phyloP scores from a whole-genome alignment of 2,329 filamentous ascomycete genomes.

The Phoma sp. region DNA sequence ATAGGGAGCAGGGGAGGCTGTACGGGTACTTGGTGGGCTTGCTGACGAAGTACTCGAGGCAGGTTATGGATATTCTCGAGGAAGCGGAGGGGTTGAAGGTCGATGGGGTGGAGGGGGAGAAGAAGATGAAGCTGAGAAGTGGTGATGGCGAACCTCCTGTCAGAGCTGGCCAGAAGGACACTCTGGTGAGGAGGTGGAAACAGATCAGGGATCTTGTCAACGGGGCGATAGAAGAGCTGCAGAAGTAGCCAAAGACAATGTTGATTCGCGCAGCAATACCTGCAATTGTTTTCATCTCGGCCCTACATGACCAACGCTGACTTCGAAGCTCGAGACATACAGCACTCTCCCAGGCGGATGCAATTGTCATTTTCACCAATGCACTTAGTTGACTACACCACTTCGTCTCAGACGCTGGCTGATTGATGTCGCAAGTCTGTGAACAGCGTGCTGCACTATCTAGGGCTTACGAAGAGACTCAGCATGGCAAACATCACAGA shows the following conservation, averaged over 20 bases:
- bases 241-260: not conserved
- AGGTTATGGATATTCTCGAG: conserved; percentile 36
- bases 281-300: too few relatives aligned
- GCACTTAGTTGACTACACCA: too few relatives aligned
- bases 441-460: too few relatives aligned
- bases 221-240: conserved; percentile 18
- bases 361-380: too few relatives aligned
- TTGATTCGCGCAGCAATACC: too few relatives aligned
- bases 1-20: conserved; percentile 45
- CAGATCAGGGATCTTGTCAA: conserved; percentile 44
- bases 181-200: conserved; percentile 43
- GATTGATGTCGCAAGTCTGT: too few relatives aligned
- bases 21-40: conserved; percentile 46
- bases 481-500: too few relatives aligned
- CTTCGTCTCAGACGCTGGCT: too few relatives aligned
- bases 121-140: not conserved
- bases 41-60: conserved; percentile 38
- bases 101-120: conserved; percentile 18
- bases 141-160: not conserved
- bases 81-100: conserved; percentile 35
- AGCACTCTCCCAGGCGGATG: too few relatives aligned
- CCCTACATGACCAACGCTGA: too few relatives aligned
- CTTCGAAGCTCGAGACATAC: too few relatives aligned
- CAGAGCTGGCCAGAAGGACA: conserved; percentile 30
- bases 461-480: too few relatives aligned